Percentiles rank a stretch among this genome's conserved stretches.
These are phyloP conservation scores for Chlamydomonas reinhardtii DNA, from an alignment of 163 green algal species.

Conservation along the genomic window DNA sequence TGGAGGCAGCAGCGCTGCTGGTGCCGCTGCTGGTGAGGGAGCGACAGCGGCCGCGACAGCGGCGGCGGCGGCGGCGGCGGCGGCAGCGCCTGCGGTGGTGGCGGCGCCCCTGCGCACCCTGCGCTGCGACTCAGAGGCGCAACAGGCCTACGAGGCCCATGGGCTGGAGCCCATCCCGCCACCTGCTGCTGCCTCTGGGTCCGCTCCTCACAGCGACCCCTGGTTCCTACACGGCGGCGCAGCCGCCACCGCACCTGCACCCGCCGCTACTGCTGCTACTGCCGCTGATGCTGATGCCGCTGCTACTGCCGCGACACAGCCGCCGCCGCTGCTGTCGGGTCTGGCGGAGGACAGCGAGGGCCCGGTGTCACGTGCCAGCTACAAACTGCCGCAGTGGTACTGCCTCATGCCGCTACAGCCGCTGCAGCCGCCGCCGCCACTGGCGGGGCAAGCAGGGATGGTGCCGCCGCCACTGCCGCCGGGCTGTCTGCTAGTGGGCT, in stretches of 20 bases:
- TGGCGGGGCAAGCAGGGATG: background rate
- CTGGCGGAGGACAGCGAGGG: background rate
- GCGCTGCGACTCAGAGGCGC: background rate
- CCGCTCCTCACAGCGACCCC: background rate
- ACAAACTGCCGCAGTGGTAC: background rate
- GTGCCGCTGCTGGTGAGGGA: background rate
- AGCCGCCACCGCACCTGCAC: background rate
- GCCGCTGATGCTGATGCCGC: background rate
- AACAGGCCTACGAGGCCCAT: background rate
- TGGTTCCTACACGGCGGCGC: background rate
- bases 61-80: background rate
- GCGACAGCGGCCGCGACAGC: background rate
- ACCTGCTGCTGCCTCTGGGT: background rate
- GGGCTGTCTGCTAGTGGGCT: slow-evolving; percentile 6
- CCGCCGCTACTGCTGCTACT: background rate
- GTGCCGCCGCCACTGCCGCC: slow-evolving; percentile 9
- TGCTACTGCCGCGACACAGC: background rate
- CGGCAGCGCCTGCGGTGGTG: background rate
- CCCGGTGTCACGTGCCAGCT: background rate
- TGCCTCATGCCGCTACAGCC: background rate
- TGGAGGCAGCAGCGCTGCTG: no score
- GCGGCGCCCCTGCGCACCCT: slow-evolving; percentile 7
- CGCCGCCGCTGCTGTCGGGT: background rate
- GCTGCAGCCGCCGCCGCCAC: no score
- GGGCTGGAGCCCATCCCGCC: background rate